Evolutionary conservation across 2,329 filamentous ascomycete genomes (phyloP), one percentile per base, ranked within the genome.

Genomic region (Drechmeria coniospora): DNA sequence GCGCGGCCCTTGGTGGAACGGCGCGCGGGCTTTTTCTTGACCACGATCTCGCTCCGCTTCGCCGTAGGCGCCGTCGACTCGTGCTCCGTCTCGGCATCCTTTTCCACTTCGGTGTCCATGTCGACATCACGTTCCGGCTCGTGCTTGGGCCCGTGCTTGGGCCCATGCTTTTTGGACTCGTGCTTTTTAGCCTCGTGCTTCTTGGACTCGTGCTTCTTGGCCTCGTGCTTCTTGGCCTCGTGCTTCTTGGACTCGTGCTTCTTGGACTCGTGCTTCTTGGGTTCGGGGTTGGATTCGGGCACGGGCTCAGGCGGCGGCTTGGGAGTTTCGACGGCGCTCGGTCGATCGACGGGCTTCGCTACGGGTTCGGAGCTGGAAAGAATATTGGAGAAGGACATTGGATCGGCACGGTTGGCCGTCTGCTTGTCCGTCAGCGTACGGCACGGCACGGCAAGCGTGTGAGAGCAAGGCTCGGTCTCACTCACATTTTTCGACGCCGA

Each of bases 361-460:
- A 70, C 63, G 29, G 79, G 74, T 31, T 83, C 76, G 30, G 79
- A 67, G 39, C 72, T 84, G 4, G 83, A 87, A 23, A 95, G 74
- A 33, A 95, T 92, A 49, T 86, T 94, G 39, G 83, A 90, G 46
- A 95, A 90, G 5, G 86, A 90, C 86, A 94, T 94, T 29, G 86
- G 79, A 49, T 92, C 80, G 32, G 78, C 65, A 49, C 84, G 74
- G 40, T 71, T 74, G 2, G 79, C 70, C 27, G 78, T 79, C 69
- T 84, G 50, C 11, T 8, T 8, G 25, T 33, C n/a, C 28, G 32
- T 21, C 14, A n/a, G 16, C 2, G 5, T 8, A 12, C 8, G 14
- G n/a, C 18, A 10, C 18, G 10, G 10, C 18, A 20, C 7, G 10
- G 18, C 18, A 10, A 6, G 18, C 18, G 7, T 20, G 18, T 20